Evolutionary conservation across 495 filamentous ascomycete species (phyloP), one percentile per base, ranked within the genome.

Genomic region (Xylaria sp.): DNA sequence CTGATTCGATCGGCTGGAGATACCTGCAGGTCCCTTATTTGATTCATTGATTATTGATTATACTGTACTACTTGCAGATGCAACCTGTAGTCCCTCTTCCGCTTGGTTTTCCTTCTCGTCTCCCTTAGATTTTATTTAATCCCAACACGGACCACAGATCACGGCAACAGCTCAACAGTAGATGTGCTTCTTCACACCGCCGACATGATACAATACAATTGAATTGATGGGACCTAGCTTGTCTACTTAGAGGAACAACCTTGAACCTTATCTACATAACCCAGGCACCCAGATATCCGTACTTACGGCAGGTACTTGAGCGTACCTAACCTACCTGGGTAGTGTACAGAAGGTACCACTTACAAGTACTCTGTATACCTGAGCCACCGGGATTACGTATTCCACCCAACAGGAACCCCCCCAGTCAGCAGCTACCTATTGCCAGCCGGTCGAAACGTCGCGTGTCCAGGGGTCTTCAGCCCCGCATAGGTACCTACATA

Each of bases 401-500:
- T 12, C n/a, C 17, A 15, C 37, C n/a, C 19, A 61, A 14, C 9
- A 61, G 35, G 15, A 3, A 37, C 8, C 8, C 7, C 59, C 59
- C 37, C 21, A 7, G 35, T 61, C 11, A 40, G 59, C 21, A 7
- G 35, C 43, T 5, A 40, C 37, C 21, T 41, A 14, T 24, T 61
- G 37, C 59, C 59, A 61, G 59, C 59, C 59, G 37, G 37, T 26
- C 37, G 59, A 61, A 61, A 41, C 35, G 57, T 37, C 37, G 59
- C 37, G 59, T 29, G 33, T n/a, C 29, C 44, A 52, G 62, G 62
- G 62, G 62, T 48, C 62, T 24, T 29, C 43, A 52, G 62, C 62
- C 61, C 62, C 62, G 62, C 62, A 65, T 50, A 52, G 21, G 43
- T 21, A 35, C n/a, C n/a, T n/a, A n/a, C n/a, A n/a, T n/a, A n/a